These are phyloP conservation scores for Stenocarpella maydis DNA, from an alignment of 2,329 filamentous ascomycete genomes.

Conservation along the genomic window DNA sequence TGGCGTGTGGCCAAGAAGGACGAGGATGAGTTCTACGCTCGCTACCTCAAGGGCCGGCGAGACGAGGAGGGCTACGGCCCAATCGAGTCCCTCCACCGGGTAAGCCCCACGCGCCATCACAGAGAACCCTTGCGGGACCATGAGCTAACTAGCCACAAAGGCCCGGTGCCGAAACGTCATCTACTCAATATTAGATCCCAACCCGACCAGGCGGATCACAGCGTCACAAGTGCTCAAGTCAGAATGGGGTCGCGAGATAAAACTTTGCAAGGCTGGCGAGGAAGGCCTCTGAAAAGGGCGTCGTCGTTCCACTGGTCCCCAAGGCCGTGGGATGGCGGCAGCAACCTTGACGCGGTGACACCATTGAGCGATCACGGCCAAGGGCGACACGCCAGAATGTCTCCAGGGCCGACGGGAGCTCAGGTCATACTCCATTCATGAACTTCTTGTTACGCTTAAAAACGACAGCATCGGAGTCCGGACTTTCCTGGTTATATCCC, in stretches of 20 bases:
- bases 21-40: conserved; percentile 95
- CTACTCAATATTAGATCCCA: conserved; percentile 97
- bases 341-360: conserved; percentile 36
- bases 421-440: conserved; percentile 25
- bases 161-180: conserved; percentile 98
- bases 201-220: conserved; percentile 89
- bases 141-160: conserved; percentile 55
- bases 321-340: conserved; percentile 34
- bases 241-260: conserved; percentile 98
- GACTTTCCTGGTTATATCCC: conserved; percentile 29
- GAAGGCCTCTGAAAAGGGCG: conserved; percentile 76
- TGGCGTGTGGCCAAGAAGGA: conserved; percentile 98
- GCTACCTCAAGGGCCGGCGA: conserved; percentile 90
- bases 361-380: conserved; percentile 28
- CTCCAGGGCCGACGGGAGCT: conserved; percentile 27
- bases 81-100: conserved; percentile 93
- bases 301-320: conserved; percentile 39
- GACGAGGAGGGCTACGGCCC: conserved; percentile 96
- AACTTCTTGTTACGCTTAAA: conserved; percentile 28
- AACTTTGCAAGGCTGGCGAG: conserved; percentile 94
- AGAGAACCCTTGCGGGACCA: too few relatives aligned
- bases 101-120: conserved; percentile 59
- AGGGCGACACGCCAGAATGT: conserved; percentile 24
- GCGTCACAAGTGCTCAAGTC: conserved; percentile 97
- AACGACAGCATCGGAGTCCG: conserved; percentile 34